Base-by-base conservation (phyloP, 768 basidiomycete genomes). In the Leccinum sublutescens region DNA sequence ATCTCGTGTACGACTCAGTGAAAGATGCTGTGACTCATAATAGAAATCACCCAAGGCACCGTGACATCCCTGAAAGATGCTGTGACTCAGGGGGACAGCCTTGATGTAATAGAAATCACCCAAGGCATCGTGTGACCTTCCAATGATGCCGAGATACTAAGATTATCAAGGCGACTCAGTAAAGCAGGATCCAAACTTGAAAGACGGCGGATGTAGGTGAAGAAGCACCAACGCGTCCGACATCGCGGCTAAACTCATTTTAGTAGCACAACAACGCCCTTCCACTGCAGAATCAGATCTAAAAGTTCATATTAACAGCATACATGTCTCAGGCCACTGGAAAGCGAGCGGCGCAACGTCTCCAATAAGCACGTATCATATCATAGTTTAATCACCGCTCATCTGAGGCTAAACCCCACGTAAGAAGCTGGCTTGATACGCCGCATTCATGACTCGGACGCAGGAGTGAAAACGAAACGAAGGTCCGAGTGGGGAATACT, bases 351-450 rank as follows among this genome's bases (percentile, higher is more conserved):
- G 34, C 34, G 36, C 54, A 55, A 40, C 1, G n/a, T 27, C 34
- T n/a, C 55, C 7, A 56, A 29, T 33, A 33, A 11, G 31, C 15
- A 12, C 4, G 14, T 40, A 23, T 9, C 40, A 19, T 43, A 43
- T 40, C 38, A 40, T n/a, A 27, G 43, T 21, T 58, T 58, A 29
- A 59, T 48, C 31, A 40, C 29, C 36, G 57, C 47, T 36, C 25
- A 19, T 33, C 29, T 34, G 40, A 31, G 17, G 29, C 14, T 45
- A 21, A 47, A 25, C 43, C 33, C 2, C 48, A 33, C 8, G 17
- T 40, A 40, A 40, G 38, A 40, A 40, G 38, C 4, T 19, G 10
- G 14, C 27, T 14, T 21, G 15, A 48, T 8, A 14, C 2, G 23
- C 23, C 17, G 27, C 25, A 50, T 43, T 58, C 2, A 21, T 27